Base-by-base conservation (phyloP, 257 asterid species). In the Fraxinus americana region DNA sequence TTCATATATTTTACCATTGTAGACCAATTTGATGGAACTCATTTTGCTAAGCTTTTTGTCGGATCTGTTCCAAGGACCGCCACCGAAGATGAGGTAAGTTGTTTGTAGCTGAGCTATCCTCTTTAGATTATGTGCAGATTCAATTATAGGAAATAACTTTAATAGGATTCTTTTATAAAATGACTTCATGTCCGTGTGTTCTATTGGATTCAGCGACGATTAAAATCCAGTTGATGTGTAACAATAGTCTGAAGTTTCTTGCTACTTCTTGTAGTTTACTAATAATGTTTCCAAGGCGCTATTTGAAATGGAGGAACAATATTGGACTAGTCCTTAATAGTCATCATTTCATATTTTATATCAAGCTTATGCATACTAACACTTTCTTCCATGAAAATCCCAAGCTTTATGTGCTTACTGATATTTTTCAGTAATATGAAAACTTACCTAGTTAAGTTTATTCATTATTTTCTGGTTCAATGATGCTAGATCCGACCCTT, bases 31-130 rank as follows among this genome's bases (percentile, higher is more conserved):
- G 93, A 89, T 73, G 94, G 92, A 82, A 85, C 85, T 75, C 80
- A 85, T 78, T 91, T 90, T 78, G 93, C 93, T 59, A 94, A 94
- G 83, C 97, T 94, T 50, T 94, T 94, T 82, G 96, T 94, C 67
- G 98, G 98, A 76, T 94, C 98, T 75, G 97, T 94, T 75, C 98
- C 98, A 7, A 86, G 97, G 90, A 88, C 94, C 3, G 91, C 89
- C 63, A 91, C 92, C 12, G 98, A 94, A 82, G 90, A 89, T 66
- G 97, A 94, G 81, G 98, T 94, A 86, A 90, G 97, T 86, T 69
- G 76, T 41, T 77, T 78, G 57, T 70, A 43, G 63, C 34, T 74
- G 74, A 61, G 75, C 45, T 38, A 27, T 65, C 35, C 13, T 0
- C 12, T 41, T 8, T 34, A 72, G 63, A 12, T 41, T 66, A 59